A percentile compares a stretch with the other conserved stretches of the same genome.
These are phyloP conservation scores for Pholiota molesta DNA, from an alignment of 768 basidiomycete species.

Conservation along the genomic window DNA sequence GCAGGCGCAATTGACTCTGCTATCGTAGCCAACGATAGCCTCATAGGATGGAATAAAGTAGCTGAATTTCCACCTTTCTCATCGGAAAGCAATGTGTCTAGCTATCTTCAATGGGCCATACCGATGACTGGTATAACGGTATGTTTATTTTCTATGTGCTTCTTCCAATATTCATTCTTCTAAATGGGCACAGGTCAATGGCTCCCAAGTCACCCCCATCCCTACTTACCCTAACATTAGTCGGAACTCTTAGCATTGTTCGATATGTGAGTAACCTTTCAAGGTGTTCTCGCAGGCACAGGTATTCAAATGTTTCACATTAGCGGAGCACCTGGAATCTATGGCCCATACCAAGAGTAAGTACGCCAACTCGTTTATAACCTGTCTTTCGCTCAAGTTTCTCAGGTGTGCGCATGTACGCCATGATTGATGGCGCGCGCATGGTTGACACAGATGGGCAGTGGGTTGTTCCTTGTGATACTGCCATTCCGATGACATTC, in stretches of 20 bases:
- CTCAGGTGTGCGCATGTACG: constrained; percentile 70
- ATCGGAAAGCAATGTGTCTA: constrained; percentile 57
- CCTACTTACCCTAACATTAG: constrained; percentile 67
- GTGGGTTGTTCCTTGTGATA: constrained; percentile 79
- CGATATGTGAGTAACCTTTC: constrained; percentile 58
- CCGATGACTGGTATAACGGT: constrained; percentile 60
- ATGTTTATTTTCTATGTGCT: constrained; percentile 17
- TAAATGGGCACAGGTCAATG: constrained; percentile 52
- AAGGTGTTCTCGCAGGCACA: not conserved
- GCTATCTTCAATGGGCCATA: constrained; percentile 79
- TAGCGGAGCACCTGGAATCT: constrained; percentile 73
- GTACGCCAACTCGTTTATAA: constrained; percentile 17
- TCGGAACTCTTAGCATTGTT: constrained; percentile 67
- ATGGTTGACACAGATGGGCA: constrained; percentile 70
- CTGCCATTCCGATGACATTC: constrained; percentile 58
- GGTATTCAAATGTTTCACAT: not conserved
- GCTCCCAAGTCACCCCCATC: constrained; percentile 48
- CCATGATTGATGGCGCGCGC: constrained; percentile 63
- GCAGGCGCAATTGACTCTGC: constrained; percentile 77
- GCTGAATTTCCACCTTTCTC: constrained; percentile 72
- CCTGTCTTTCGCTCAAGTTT: constrained; percentile 9
- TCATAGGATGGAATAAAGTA: constrained; percentile 75
- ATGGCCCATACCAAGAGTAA: constrained; percentile 80
- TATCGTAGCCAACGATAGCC: constrained; percentile 59
- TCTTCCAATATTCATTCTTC: not conserved